Evolutionary conservation across 2,329 filamentous ascomycete species (phyloP).

Genomic region (Pseudomassariella vexata): DNA sequence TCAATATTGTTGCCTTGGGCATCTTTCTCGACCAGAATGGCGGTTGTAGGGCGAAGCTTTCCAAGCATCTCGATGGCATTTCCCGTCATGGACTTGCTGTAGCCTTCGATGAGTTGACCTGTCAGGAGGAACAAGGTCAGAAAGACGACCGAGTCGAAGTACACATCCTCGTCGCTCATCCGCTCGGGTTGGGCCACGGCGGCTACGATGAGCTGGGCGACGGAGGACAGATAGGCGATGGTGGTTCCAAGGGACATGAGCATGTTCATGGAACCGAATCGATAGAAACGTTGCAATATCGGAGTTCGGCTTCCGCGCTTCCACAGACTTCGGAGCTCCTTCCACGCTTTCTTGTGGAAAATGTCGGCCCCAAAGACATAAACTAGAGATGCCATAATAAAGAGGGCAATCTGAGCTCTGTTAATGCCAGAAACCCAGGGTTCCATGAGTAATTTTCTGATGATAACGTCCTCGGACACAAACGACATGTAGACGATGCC

Average conservation of each 20-base stretch:
- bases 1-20: constrained; percentile 30
- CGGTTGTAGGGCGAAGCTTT: constrained; percentile 71
- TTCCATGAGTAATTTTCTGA: constrained; percentile 62
- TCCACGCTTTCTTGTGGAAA: constrained; percentile 74
- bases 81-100: constrained; percentile 86
- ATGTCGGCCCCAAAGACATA: constrained; percentile 83
- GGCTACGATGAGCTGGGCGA: constrained; percentile 69
- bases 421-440: constrained; percentile 68
- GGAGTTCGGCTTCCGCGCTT: constrained; percentile 67
- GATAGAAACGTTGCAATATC: constrained; percentile 70
- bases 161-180: constrained; percentile 51
- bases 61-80: constrained; percentile 77
- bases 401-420: constrained; percentile 72
- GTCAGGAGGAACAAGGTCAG: constrained; percentile 79
- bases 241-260: constrained; percentile 83
- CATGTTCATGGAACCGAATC: constrained; percentile 97
- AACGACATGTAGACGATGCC: constrained; percentile 91
- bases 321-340: constrained; percentile 76
- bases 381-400: constrained; percentile 76
- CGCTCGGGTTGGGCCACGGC: constrained; percentile 33
- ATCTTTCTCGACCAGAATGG: constrained; percentile 57
- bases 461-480: constrained; percentile 51
- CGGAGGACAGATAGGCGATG: constrained; percentile 79
- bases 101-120: constrained; percentile 74
- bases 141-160: constrained; percentile 92